Base-by-base conservation (phyloP, 345 rosid genomes). In the Rhizophora apiculata region DNA sequence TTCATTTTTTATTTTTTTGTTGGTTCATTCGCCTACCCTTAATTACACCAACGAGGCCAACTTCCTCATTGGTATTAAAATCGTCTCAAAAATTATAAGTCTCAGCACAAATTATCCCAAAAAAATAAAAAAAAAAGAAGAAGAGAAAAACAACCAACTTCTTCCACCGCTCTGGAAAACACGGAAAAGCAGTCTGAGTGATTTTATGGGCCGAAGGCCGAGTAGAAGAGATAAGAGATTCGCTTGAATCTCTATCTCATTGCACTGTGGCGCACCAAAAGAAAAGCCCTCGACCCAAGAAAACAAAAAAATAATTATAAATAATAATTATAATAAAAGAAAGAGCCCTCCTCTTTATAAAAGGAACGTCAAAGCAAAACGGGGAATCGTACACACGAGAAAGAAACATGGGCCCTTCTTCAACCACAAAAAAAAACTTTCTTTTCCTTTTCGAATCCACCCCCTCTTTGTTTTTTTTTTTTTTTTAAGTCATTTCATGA, bases 331-430 rank as follows among this genome's bases (percentile, higher is more conserved):
- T n/a, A n/a, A n/a, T n/a, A n/a, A n/a, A n/a, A 58, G 60, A 10
- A 67, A 74, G 24, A 62, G 64, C 49, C 16, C 66, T 59, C 16
- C 53, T 10, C 21, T 36, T 36, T 5, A 7, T 64, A 4, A 68
- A 66, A 66, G 34, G 52, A 67, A 6, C 4, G 22, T 34, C 52
- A 55, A 54, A 54, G 70, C 52, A 34, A 21, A 26, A 54, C 18
- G 18, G 7, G 16, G 13, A 30, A 26, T 59, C 15, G 60, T 27
- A 24, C 31, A 4, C 15, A 11, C 60, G 11, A 13, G 13, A 39
- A 2, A 43, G 16, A 3, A 43, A 6, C 36, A 53, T 26, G 18
- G 39, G 54, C 15, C 62, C 13, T 15, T 8, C 61, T 29, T 34
- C 43, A 68, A 57, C 9, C 32, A 68, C 46, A n/a, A 53, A 67